Percentiles rank a stretch among this genome's conserved stretches.
Evolutionary conservation across 768 basidiomycete species (phyloP).

Genomic region (Candolleomyces efflorescens): DNA sequence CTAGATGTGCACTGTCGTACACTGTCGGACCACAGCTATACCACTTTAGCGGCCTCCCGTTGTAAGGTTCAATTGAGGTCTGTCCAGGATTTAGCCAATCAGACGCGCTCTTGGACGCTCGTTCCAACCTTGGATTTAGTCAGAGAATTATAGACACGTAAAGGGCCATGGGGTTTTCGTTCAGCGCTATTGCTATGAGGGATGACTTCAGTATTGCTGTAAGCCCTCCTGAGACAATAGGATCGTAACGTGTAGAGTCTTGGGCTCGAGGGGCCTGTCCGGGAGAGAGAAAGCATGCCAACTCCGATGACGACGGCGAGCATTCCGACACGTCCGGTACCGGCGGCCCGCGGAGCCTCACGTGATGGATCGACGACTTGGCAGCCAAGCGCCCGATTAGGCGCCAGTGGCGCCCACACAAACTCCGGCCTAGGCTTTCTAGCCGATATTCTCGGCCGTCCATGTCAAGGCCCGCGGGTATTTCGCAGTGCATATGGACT

Average conservation of each 20-base stretch:
- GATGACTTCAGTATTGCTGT: background rate
- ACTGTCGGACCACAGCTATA: slow-evolving; percentile 99
- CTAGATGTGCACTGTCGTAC: slow-evolving; percentile 98
- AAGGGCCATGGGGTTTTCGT: background rate
- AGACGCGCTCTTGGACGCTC: slow-evolving; percentile 13
- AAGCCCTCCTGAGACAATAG: background rate
- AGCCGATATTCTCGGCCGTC: too few species aligned
- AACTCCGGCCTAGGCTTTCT: too few species aligned
- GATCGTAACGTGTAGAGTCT: too few species aligned
- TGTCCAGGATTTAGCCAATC: slow-evolving; percentile 25
- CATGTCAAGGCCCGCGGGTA: too few species aligned
- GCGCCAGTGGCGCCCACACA: too few species aligned
- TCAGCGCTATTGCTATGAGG: background rate
- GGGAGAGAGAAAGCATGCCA: too few species aligned
- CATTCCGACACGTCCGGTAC: background rate
- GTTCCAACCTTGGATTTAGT: slow-evolving; percentile 78
- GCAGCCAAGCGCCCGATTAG: too few species aligned
- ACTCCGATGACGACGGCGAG: background rate
- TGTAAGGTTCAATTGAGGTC: slow-evolving; percentile 72
- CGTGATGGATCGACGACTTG: background rate
- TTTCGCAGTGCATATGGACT: too few species aligned
- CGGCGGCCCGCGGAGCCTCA: background rate
- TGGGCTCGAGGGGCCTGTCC: too few species aligned
- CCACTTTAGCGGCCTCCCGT: slow-evolving; percentile 85
- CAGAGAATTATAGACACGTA: slow-evolving; percentile 82